These are phyloP conservation scores for Vigna radiata DNA, from an alignment of 306 rosid genomes.

Conservation along the genomic window DNA sequence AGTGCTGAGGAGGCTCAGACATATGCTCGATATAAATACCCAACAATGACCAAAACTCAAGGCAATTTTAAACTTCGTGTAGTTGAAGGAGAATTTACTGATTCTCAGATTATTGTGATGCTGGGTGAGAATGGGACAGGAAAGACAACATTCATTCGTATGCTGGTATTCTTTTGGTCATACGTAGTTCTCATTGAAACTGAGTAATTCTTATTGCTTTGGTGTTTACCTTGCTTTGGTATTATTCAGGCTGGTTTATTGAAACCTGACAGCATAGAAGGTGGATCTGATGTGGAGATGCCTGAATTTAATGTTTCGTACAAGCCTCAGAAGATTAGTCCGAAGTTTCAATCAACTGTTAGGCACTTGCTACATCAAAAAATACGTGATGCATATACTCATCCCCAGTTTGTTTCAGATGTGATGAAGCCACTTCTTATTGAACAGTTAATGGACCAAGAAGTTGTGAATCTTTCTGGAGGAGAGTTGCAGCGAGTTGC, in stretches of 20 bases:
- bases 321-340: constrained; percentile 98
- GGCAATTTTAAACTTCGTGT: constrained; percentile 89
- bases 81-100: constrained; percentile 93
- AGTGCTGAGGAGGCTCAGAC: constrained; percentile 88
- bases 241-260: constrained; percentile 87
- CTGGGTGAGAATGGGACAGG: constrained; percentile 99
- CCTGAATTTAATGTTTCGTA: constrained; percentile 98
- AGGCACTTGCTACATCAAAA: constrained; percentile 79
- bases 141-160: constrained; percentile 95
- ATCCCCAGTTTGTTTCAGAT: constrained; percentile 94
- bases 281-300: constrained; percentile 73
- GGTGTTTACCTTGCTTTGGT: constrained; percentile 16
- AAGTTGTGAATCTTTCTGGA: constrained; percentile 96
- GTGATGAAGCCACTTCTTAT: constrained; percentile 99
- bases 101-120: constrained; percentile 98
- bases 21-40: constrained; percentile 93
- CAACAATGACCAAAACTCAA: constrained; percentile 90
- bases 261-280: constrained; percentile 87
- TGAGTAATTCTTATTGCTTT: neutral
- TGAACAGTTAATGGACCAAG: constrained; percentile 97
- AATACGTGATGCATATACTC: constrained; percentile 87
- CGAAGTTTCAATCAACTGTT: constrained; percentile 81
- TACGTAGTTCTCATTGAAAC: constrained; percentile 26
- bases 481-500: constrained; percentile 99
- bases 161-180: constrained; percentile 80